These are phyloP conservation scores for Anthostomella pinea DNA, from an alignment of 2,329 filamentous ascomycete genomes.

Conservation along the genomic window DNA sequence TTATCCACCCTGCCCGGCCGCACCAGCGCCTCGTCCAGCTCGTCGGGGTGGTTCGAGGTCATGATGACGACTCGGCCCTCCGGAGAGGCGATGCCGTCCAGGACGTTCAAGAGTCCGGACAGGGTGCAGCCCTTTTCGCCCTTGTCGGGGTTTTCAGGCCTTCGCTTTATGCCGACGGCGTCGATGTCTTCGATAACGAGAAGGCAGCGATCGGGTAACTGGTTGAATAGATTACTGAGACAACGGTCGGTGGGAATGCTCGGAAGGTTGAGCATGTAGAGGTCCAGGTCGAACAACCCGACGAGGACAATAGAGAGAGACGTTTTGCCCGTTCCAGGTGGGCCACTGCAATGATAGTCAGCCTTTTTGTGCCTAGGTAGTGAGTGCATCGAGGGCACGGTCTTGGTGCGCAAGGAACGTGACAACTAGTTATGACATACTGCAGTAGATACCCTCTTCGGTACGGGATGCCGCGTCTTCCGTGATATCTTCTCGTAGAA, in stretches of 20 bases:
- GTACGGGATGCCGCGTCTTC: slow-evolving; percentile 71
- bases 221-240: slow-evolving; percentile 29
- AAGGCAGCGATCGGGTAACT: slow-evolving; percentile 34
- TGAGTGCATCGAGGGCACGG: too few species aligned
- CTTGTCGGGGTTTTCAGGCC: slow-evolving; percentile 15
- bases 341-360: too few species aligned
- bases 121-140: slow-evolving; percentile 44
- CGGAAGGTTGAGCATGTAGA: slow-evolving; percentile 70
- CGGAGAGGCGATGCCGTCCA: slow-evolving; percentile 66
- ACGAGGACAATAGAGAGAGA: slow-evolving; percentile 73
- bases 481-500: slow-evolving; percentile 59
- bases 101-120: slow-evolving; percentile 64
- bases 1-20: slow-evolving; percentile 66
- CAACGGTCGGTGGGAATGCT: slow-evolving; percentile 16
- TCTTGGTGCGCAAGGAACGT: too few species aligned
- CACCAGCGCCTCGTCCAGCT: slow-evolving; percentile 61
- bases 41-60: slow-evolving; percentile 66
- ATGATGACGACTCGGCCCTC: slow-evolving; percentile 73
- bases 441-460: slow-evolving; percentile 69
- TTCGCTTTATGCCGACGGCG: slow-evolving; percentile 42
- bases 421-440: too few species aligned
- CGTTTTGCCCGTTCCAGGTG: slow-evolving; percentile 70
- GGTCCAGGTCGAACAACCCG: slow-evolving; percentile 67
- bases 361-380: too few species aligned
- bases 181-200: slow-evolving; percentile 57